These are phyloP conservation scores for Mollisiaceae sp. DNA, from an alignment of 2,329 filamentous ascomycete species.

Conservation along the genomic window DNA sequence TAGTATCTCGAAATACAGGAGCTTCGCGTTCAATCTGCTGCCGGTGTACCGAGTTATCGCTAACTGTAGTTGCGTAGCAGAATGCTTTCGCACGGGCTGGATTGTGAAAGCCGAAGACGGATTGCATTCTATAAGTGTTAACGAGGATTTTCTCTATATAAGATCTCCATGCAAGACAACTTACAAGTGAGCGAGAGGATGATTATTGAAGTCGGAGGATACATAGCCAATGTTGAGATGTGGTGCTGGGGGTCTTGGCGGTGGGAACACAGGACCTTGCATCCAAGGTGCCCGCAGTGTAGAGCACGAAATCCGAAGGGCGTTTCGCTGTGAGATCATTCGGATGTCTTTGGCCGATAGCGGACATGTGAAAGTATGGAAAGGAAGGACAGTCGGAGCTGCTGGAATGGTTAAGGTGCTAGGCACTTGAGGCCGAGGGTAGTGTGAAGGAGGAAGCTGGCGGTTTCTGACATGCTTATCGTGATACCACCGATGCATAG, in stretches of 20 bases:
- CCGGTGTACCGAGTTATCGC: constrained; percentile 87
- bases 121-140: constrained; percentile 75
- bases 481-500: constrained; percentile 86
- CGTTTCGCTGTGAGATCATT: constrained; percentile 93
- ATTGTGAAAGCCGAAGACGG: constrained; percentile 92
- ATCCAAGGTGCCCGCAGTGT: constrained; percentile 89
- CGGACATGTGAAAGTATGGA: constrained; percentile 97
- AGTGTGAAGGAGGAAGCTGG: constrained; percentile 61
- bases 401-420: constrained; percentile 75
- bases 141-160: constrained; percentile 9
- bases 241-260: constrained; percentile 80
- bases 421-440: constrained; percentile 77
- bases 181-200: constrained; percentile 87
- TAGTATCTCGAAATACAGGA: constrained; percentile 88
- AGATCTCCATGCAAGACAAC: constrained; percentile 37
- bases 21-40: constrained; percentile 93
- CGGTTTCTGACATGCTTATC: constrained; percentile 73
- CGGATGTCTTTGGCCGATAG: constrained; percentile 90
- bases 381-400: constrained; percentile 92
- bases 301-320: constrained; percentile 87
- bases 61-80: constrained; percentile 93
- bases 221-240: constrained; percentile 93
- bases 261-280: constrained; percentile 78
- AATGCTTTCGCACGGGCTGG: constrained; percentile 76
- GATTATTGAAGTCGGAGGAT: constrained; percentile 98